Evolutionary conservation across 164 flowering plant species (phyloP), one percentile per base, ranked within the genome.

Genomic region (Aristolochia fimbriata): DNA sequence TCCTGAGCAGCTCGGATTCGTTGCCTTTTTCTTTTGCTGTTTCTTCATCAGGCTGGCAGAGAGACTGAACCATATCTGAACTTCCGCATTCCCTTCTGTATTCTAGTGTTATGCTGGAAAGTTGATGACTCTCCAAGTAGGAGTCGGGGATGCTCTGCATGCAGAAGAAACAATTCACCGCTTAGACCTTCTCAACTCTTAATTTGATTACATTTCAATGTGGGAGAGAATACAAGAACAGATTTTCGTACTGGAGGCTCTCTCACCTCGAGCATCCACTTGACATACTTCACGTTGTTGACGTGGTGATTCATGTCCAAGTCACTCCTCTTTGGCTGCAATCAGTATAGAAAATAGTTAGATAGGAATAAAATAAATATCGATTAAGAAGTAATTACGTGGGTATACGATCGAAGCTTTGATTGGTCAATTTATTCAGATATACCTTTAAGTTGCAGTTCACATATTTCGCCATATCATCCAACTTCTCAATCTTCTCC

Each of bases 231-330:
- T 7, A 21, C 4, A 11, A 41, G 6, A 31, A 17, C 14, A 58
- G 31, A 24, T 41, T 12, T 25, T 57, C n/a, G 41, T 1, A 2
- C n/a, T 27, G 46, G n/a, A 3, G 45, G 6, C 11, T 4, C 21
- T 2, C 13, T 70, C 77, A 84, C 86, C 84, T 84, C 86, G 5
- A 84, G 74, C 84, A 84, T 84, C 89, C 89, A 84, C 63, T 71
- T 55, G 13, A 80, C 70, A 47, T 84, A 84, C 70, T 81, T 84
- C 10, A 81, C 89, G 60, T 84, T 80, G 80, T 84, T 84, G 12
- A 84, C 89, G 61, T 82, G 89, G 47, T 84, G 80, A 73, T 84
- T 84, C 85, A 81, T 77, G 71, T 81, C 89, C 76, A 82, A 55
- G 58, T 84, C 89, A 52, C 80, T 80, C 61, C 89, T 71, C 77